Conservation (phyloP, 129 eudicot species). For the Ambrosia trifida region DNA sequence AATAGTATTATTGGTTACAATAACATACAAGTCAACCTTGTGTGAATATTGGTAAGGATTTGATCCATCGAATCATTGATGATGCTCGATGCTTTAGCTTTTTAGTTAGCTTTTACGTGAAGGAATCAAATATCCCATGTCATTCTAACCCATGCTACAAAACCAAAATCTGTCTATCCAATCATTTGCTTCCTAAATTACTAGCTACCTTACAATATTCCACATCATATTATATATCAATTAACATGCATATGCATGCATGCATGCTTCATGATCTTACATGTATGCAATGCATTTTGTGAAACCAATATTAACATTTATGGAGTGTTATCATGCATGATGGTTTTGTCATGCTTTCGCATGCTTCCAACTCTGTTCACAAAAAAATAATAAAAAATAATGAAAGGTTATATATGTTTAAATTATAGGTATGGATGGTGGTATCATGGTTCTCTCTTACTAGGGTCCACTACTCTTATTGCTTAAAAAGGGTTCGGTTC, state of each 20-base stretch:
- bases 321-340: constrained; percentile 33
- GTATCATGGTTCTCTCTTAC: constrained; percentile 33
- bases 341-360: constrained; percentile 75
- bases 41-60: constrained; percentile 26
- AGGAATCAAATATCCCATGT: constrained; percentile 36
- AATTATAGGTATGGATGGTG: constrained; percentile 30
- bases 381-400: not conserved
- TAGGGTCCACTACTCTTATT: constrained; percentile 33
- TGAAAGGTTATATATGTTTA: not conserved
- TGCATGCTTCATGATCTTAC: constrained; percentile 18
- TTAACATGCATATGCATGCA: constrained; percentile 17
- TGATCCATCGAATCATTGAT: constrained; percentile 32
- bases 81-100: constrained; percentile 32
- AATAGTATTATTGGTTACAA: not conserved
- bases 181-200: constrained; percentile 31
- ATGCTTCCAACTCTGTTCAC: constrained; percentile 39
- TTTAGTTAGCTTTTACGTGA: constrained; percentile 38
- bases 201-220: constrained; percentile 25
- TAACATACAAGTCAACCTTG: constrained; percentile 20
- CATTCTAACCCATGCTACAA: constrained; percentile 28
- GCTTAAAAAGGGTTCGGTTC: constrained; percentile 24
- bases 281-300: not conserved
- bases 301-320: not conserved
- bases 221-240: constrained; percentile 14
- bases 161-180: constrained; percentile 20